These are phyloP conservation scores for Penicillium hordei DNA, from an alignment of 2,329 filamentous ascomycete genomes.

Conservation along the genomic window DNA sequence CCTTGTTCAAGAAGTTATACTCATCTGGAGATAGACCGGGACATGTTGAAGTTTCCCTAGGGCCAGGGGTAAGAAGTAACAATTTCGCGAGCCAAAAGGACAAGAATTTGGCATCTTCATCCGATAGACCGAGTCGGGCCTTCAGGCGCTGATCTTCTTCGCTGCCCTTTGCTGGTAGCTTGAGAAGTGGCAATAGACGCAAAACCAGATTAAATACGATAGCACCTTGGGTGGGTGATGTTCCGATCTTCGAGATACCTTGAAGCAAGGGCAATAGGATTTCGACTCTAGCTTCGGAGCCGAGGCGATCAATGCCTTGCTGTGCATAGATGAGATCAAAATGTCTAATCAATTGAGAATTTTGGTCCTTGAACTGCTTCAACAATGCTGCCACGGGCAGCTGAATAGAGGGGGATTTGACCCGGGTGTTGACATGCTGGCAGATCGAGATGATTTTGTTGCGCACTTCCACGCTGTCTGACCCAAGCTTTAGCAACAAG, in stretches of 20 bases:
- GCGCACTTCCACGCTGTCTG: constrained; percentile 75
- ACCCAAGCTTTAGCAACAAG: constrained; percentile 80
- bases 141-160: constrained; percentile 73
- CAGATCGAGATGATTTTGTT: constrained; percentile 73
- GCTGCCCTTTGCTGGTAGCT: constrained; percentile 71
- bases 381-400: constrained; percentile 81
- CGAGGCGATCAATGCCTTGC: constrained; percentile 69
- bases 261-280: constrained; percentile 69
- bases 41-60: constrained; percentile 45
- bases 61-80: constrained; percentile 63
- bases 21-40: constrained; percentile 66
- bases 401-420: constrained; percentile 64
- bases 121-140: constrained; percentile 63
- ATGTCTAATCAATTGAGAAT: constrained; percentile 74
- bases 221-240: constrained; percentile 56
- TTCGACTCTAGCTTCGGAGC: constrained; percentile 63
- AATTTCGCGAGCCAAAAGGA: constrained; percentile 75
- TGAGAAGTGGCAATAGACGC: constrained; percentile 66
- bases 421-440: constrained; percentile 68
- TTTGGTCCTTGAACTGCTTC: constrained; percentile 82
- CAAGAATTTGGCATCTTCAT: constrained; percentile 72
- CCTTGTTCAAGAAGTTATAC: constrained; percentile 67
- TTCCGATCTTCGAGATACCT: constrained; percentile 62
- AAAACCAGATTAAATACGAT: constrained; percentile 81
- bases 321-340: constrained; percentile 88